Evolutionary conservation across 2,329 filamentous ascomycete genomes (phyloP).

Genomic region (Metarhizium humberi): DNA sequence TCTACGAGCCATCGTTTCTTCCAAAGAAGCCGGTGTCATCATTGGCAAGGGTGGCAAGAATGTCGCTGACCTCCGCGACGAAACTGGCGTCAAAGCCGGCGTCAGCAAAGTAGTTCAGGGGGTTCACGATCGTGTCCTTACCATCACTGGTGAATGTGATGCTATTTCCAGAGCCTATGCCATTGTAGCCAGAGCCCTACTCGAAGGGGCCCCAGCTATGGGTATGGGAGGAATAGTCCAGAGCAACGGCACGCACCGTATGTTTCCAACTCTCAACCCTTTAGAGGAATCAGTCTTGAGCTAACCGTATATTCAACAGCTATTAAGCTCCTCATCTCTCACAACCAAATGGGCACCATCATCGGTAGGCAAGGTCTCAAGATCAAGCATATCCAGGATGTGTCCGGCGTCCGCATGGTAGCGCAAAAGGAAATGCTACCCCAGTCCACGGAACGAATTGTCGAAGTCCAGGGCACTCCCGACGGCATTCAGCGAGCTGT

Average conservation of each 20-base stretch:
- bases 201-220: constrained; percentile 89
- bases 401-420: constrained; percentile 95
- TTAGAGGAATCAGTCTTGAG: neutral
- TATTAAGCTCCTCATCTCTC: constrained; percentile 94
- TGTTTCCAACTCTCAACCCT: constrained; percentile 4
- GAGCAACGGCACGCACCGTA: constrained; percentile 91
- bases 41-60: constrained; percentile 99
- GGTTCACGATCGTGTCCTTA: constrained; percentile 93
- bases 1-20: constrained; percentile 93
- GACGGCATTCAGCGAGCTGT: constrained; percentile 92
- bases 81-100: constrained; percentile 95
- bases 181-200: constrained; percentile 80
- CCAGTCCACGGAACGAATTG: constrained; percentile 95
- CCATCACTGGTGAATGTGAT: constrained; percentile 83
- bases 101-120: constrained; percentile 98
- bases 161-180: constrained; percentile 88
- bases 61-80: constrained; percentile 90
- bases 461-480: constrained; percentile 90
- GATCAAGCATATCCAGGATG: constrained; percentile 99
- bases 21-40: constrained; percentile 97
- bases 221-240: constrained; percentile 89
- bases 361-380: constrained; percentile 94
- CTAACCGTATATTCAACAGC: constrained; percentile 43
- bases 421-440: constrained; percentile 99
- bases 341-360: constrained; percentile 99